Base-by-base conservation (phyloP, 2,329 filamentous ascomycete species). In the Exophiala oligosperma region DNA sequence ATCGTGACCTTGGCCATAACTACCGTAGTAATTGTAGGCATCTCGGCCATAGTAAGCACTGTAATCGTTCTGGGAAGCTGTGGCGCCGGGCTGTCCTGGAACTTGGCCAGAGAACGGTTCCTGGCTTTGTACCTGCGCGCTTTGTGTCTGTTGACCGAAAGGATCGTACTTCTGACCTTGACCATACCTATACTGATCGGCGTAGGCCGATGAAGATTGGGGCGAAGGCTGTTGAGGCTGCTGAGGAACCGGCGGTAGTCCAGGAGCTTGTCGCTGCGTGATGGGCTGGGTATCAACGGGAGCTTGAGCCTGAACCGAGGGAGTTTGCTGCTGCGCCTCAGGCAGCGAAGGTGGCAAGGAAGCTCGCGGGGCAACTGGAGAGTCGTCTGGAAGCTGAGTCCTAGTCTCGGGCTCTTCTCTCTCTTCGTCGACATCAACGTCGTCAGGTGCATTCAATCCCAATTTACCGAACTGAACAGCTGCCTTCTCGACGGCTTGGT, bases 401-500 rank as follows among this genome's bases (percentile, higher is more conserved):
- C 93, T 88, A 56, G 94, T 97, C 80, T 97, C 93, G 41, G 93
- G 87, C 74, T 97, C 92, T 77, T 99, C 94, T 62, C 92, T 86
- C 70, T 97, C 92, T 64, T 93, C 92, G 70, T 97, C 94, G 63
- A 96, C 90, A 69, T 97, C 92, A 28, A 79, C 73, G 54, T 92
- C 89, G 49, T 92, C 89, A 60, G 84, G 84, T 53, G 87, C 92
- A 71, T 90, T 92, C 69, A 99, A 76, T 70, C 89, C 95, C 81
- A 99, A 91, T 73, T 92, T 95, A 63, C 94, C 94, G 73, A 99
- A 99, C 72, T 97, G 93, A 49, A 99, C 92, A 50, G 92, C 90
- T 65, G 93, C 86, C 68, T 92, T 88, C 72, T 97, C 93, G 28
- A 99, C 89, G 53, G 94, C 92, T 66, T 94, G 92, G 78, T 97